A percentile compares a stretch with the other conserved stretches of the same genome.
Evolutionary conservation across 345 rosid species (phyloP).

Genomic region (Barbarea vulgaris): DNA sequence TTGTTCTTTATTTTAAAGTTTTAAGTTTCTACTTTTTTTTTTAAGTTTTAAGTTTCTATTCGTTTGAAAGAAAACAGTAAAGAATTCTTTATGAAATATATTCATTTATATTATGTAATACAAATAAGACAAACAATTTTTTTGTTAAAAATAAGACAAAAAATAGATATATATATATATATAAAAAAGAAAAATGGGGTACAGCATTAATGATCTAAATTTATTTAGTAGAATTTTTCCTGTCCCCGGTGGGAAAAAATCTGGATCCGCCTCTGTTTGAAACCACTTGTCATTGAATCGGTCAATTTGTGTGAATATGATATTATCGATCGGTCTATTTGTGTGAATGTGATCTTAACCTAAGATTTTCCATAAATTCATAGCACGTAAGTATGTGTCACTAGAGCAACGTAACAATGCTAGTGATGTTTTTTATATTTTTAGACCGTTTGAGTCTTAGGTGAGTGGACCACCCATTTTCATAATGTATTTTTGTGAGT

Average conservation of each 20-base stretch:
- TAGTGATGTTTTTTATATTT: constrained; percentile 26
- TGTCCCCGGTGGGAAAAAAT: background rate
- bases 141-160: too few species aligned
- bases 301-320: constrained; percentile 31
- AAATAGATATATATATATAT: too few species aligned
- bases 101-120: too few species aligned
- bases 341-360: constrained; percentile 33
- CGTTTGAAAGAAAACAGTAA: too few species aligned
- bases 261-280: background rate
- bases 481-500: constrained; percentile 36
- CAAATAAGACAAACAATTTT: too few species aligned
- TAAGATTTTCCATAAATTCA: constrained; percentile 26
- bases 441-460: constrained; percentile 43
- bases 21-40: too few species aligned
- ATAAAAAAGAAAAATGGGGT: too few species aligned
- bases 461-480: constrained; percentile 40
- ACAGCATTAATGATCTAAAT: background rate
- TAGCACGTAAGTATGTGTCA: constrained; percentile 21
- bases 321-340: constrained; percentile 26
- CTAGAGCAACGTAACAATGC: constrained; percentile 29
- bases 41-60: too few species aligned
- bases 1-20: background rate
- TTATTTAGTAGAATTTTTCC: too few species aligned
- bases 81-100: background rate
- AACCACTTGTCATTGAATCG: constrained; percentile 14